Evolutionary conservation across 2,329 filamentous ascomycete species (phyloP).

Genomic region (Colletotrichum higginsianum): DNA sequence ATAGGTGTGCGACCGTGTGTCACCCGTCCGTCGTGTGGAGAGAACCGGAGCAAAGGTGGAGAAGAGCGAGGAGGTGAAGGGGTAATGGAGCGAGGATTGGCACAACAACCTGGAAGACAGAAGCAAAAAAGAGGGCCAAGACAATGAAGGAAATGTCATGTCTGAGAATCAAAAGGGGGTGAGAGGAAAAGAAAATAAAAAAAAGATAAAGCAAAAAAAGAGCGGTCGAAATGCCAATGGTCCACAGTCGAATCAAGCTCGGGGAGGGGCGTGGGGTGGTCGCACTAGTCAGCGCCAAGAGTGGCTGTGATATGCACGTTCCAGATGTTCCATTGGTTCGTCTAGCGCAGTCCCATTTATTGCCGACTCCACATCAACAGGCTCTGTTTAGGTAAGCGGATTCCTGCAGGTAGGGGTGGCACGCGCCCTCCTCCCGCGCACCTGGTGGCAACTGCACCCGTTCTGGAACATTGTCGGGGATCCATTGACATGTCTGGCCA

Average conservation of each 20-base stretch:
- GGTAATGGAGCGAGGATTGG: neutral
- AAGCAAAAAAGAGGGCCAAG: neutral
- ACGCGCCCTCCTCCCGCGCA: conserved; percentile 11
- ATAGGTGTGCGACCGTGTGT: neutral
- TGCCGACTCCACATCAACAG: neutral
- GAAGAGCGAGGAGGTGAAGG: conserved; percentile 1
- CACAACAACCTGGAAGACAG: neutral
- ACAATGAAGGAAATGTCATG: neutral
- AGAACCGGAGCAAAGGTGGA: conserved; percentile 2
- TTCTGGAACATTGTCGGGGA: conserved; percentile 7
- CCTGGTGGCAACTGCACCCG: conserved; percentile 17
- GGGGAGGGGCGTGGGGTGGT: neutral
- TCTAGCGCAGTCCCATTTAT: neutral
- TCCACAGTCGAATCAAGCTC: conserved; percentile 40
- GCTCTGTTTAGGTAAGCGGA: conserved; percentile 13
- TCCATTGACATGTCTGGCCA: neutral
- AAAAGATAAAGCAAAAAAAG: neutral
- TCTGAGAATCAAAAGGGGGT: neutral
- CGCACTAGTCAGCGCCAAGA: conserved; percentile 32
- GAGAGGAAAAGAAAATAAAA: neutral
- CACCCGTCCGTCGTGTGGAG: neutral
- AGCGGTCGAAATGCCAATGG: conserved; percentile 5
- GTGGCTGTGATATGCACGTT: conserved; percentile 25
- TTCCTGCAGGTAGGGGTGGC: neutral
- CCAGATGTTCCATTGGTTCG: conserved; percentile 20